Evolutionary conservation across 768 basidiomycete species (phyloP), one percentile per base, ranked within the genome.

Genomic region (Lactifluus pinguis): DNA sequence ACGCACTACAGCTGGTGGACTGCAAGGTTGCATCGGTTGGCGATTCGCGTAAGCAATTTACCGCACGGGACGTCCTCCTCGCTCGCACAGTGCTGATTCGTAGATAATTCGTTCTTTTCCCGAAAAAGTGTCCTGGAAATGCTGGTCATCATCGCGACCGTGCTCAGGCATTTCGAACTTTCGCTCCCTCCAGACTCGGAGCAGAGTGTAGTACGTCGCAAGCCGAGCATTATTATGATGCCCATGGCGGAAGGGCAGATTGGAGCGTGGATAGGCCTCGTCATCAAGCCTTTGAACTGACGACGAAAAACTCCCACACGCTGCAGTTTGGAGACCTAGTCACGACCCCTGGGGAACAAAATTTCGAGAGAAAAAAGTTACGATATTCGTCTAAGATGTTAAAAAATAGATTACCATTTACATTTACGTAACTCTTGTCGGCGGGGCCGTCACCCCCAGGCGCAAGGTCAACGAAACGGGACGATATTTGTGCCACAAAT

Each of bases 11-110:
- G 64, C 64, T 48, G 49, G 57, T 17, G 61, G 64, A 1, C n/a
- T n/a, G 4, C 64, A 57, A 15, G 57, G 57, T 15, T 65, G 64
- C 30, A 47, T 65, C 14, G 64, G 64, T 38, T 62, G 64, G 61
- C 55, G 61, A 53, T 65, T 65, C 36, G 52, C 61, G 61, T 65
- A 42, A 34, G 64, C 41, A 1, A 21, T 19, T 15, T 9, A 11
- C 4, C n/a, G n/a, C n/a, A n/a, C n/a, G n/a, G n/a, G n/a, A 11
- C 36, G 21, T 34, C 6, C 11, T 9, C 19, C 29, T 29, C 32
- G 17, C 19, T 11, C 15, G 19, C 11, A 6, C 15, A 7, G 17
- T 32, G 30, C 34, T 39, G 5, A 47, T 49, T 11, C 11, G 17
- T 9, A 25, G n/a, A n/a, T n/a, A n/a, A n/a, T n/a, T n/a, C n/a